A percentile compares a stretch with the other conserved stretches of the same genome.
Evolutionary conservation across 2,329 filamentous ascomycete species (phyloP).

Genomic region (Verticillium tricorpus): DNA sequence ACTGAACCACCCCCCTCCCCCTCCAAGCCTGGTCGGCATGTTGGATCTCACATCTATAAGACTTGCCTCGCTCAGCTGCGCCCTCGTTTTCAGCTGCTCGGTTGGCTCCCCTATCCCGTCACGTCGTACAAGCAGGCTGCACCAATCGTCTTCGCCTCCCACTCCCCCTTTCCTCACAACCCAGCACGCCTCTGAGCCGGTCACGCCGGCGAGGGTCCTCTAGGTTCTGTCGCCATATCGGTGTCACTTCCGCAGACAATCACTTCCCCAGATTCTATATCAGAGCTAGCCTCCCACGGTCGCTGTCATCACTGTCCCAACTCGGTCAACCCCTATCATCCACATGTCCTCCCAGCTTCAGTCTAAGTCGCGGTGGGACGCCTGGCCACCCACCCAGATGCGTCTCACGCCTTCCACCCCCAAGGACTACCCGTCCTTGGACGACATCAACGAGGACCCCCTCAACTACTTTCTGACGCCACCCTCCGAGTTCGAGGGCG

Average conservation of each 20-base stretch:
- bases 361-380: slow-evolving; percentile 34
- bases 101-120: neutral
- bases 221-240: slow-evolving; percentile 3
- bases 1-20: neutral
- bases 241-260: slow-evolving; percentile 4
- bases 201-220: slow-evolving; percentile 10
- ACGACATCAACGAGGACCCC: slow-evolving; percentile 48
- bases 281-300: neutral
- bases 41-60: slow-evolving; percentile 1
- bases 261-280: neutral
- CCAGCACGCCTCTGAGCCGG: slow-evolving; percentile 10
- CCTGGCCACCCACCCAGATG: slow-evolving; percentile 49
- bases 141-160: neutral
- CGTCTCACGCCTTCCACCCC: slow-evolving; percentile 38
- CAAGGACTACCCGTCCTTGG: slow-evolving; percentile 38
- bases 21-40: neutral
- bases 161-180: neutral
- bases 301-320: neutral
- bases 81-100: slow-evolving; percentile 1
- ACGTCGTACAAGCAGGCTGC: neutral
- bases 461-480: slow-evolving; percentile 54
- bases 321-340: neutral
- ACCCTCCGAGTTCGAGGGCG: slow-evolving; percentile 34
- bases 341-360: slow-evolving; percentile 30
- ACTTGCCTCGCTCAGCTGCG: neutral